Base-by-base conservation (phyloP, 140 eudicot genomes). In the Erigeron philadelphicus region DNA sequence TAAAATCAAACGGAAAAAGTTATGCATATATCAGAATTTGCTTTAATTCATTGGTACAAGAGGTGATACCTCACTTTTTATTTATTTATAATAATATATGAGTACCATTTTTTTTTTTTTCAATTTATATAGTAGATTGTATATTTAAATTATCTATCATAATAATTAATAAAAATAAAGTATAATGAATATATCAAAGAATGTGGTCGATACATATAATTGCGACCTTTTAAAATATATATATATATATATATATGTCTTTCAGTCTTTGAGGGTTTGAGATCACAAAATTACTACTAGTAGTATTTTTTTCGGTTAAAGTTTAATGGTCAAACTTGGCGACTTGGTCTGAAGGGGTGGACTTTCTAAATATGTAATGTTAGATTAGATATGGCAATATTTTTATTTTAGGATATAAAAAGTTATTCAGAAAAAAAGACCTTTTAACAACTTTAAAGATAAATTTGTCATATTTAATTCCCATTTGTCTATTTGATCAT, bases 311-410 rank as follows among this genome's bases (percentile, higher is more conserved):
- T 13, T 6, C 8, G 9, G 3, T 58, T 19, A 45, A 53, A n/a
- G 15, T 70, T 43, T n/a, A 44, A 8, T 47, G 21, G 75, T 68
- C 80, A 60, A 25, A 76, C 25, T 31, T 76, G 80, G 60, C 60
- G 61, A 53, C 71, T 61, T 21, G 60, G 52, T 61, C 52, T 43
- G 10, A 60, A 41, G 44, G 42, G 3, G 21, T 68, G 23, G 31
- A 35, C 69, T 57, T 56, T 10, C 40, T 38, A 8, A 35, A 5
- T 44, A 11, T 35, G 41, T 38, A 41, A 41, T 16, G 21, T 31
- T 61, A n/a, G n/a, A 46, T 31, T 65, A 8, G 57, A 43, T 8
- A 16, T 5, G 68, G 19, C 10, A 12, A 31, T 31, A 31, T 31
- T 0, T 31, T 31, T 31, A 31, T 48, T 18, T 48, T 10, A 2